Percentiles rank a stretch among this genome's conserved stretches.
These are phyloP conservation scores for Penicillium sp. DNA, from an alignment of 2,329 filamentous ascomycete species.

Conservation along the genomic window DNA sequence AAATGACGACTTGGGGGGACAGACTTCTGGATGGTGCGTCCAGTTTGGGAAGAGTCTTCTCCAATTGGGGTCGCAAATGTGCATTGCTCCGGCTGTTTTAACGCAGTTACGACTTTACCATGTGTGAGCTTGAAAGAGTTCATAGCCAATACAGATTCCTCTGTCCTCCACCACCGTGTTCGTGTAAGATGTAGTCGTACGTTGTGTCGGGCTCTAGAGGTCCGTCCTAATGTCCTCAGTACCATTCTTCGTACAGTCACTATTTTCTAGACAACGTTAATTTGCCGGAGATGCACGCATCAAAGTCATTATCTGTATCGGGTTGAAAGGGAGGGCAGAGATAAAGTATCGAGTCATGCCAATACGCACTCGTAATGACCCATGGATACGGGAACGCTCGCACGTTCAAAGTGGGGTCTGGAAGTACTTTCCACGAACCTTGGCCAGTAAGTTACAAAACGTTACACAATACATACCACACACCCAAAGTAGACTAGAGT, in stretches of 20 bases:
- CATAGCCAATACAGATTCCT: slow-evolving; percentile 37
- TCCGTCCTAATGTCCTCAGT: background rate
- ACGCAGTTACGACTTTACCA: slow-evolving; percentile 39
- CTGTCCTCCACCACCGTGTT: slow-evolving; percentile 27
- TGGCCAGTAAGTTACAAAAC: slow-evolving; percentile 9
- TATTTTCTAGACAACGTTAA: background rate
- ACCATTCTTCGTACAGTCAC: background rate
- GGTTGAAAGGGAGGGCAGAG: background rate
- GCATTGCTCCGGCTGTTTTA: slow-evolving; percentile 32
- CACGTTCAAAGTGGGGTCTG: background rate
- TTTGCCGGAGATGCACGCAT: background rate
- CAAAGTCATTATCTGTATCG: background rate
- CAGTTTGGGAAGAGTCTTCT: slow-evolving; percentile 29
- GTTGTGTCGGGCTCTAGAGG: background rate
- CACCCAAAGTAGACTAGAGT: slow-evolving; percentile 28
- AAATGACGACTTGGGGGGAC: slow-evolving; percentile 65
- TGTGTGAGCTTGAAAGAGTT: slow-evolving; percentile 33
- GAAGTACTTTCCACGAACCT: background rate
- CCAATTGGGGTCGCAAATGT: slow-evolving; percentile 30
- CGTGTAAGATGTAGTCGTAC: slow-evolving; percentile 10
- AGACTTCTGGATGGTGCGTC: slow-evolving; percentile 33
- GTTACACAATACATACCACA: background rate
- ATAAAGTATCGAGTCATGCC: background rate
- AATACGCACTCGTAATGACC: background rate
- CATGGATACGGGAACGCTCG: background rate